Evolutionary conservation across 768 basidiomycete genomes (phyloP), one percentile per base, ranked within the genome.

Genomic region (Boletus sensibilis): DNA sequence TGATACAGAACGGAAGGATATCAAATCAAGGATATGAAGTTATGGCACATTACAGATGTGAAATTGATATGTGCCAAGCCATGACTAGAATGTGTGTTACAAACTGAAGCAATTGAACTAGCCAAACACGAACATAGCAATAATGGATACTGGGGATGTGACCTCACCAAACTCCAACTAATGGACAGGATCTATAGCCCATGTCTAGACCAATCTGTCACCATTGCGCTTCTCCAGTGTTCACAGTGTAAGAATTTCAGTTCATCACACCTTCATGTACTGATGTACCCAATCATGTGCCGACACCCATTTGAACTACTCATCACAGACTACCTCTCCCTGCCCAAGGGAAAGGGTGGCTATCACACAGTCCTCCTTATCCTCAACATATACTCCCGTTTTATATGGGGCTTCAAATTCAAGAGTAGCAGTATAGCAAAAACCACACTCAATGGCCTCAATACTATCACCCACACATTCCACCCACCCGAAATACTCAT

Each of bases 221-320:
- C 44, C 4, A 54, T 25, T 0, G 62, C 60, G 3, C 44, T 71
- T 12, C 23, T 11, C 4, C 45, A 68, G 2, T 74, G 72, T 45
- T 54, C 39, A 0, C 39, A 55, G 9, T 74, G 71, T 57, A 60
- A 64, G 41, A 58, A 60, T 39, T 62, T 69, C 37, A 52, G 72
- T 4, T 21, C 55, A 12, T 21, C 52, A 1, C 57, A 69, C 46
- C 43, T 66, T 1, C 55, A 66, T 49, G 5, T 65, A 11, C 68
- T 79, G 0, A 61, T 77, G 13, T 60, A 76, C 34, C 78, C 74
- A 0, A 74, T 78, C 39, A 74, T 68, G 7, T 35, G 70, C 0
- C 53, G 64, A 0, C 74, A 74, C 47, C 77, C 75, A 5, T 76
- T 69, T 38, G 50, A 73, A 52, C 60, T 72, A 14, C 16, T 70